phyloP scores from a whole-genome alignment of 1,284 basidiomycete genomes.

The Volvariella surrecta region DNA sequence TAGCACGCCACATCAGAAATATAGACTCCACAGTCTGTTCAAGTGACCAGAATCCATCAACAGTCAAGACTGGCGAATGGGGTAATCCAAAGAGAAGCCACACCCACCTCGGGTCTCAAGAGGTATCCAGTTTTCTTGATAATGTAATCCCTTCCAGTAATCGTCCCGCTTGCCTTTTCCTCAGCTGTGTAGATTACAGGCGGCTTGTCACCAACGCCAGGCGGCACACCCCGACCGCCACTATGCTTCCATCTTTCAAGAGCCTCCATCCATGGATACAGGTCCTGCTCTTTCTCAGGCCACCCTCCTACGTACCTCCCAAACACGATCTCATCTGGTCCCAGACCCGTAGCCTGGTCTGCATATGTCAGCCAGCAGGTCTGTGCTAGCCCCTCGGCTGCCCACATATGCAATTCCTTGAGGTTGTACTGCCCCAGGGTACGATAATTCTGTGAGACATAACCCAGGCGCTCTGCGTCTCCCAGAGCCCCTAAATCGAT shows the following conservation, averaged over 20 bases:
- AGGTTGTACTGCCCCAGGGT: constrained; percentile 33
- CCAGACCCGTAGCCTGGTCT: constrained; percentile 51
- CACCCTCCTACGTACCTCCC: constrained; percentile 14
- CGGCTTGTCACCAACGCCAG: constrained; percentile 38
- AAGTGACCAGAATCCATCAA: constrained; percentile 7
- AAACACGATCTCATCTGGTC: constrained; percentile 42
- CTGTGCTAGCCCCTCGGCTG: constrained; percentile 58
- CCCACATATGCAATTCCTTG: constrained; percentile 51
- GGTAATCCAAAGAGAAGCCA: constrained; percentile 9
- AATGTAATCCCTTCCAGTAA: constrained; percentile 39
- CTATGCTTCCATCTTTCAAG: constrained; percentile 41
- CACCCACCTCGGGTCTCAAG: constrained; percentile 53
- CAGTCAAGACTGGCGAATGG: constrained; percentile 3
- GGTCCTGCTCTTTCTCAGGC: constrained; percentile 15
- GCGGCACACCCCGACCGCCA: constrained; percentile 36
- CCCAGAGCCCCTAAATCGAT: constrained; percentile 26
- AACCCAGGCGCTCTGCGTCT: constrained; percentile 29
- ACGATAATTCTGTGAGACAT: constrained; percentile 26
- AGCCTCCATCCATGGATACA: constrained; percentile 41
- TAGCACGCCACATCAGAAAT: constrained; percentile 62
- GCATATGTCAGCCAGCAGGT: constrained; percentile 60
- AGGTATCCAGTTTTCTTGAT: constrained; percentile 37
- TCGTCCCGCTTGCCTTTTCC: constrained; percentile 16
- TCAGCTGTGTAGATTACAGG: constrained; percentile 20
- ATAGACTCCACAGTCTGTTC: constrained; percentile 60